Base-by-base conservation (phyloP, 768 basidiomycete genomes). In the Xerocomellus amylosporus region DNA sequence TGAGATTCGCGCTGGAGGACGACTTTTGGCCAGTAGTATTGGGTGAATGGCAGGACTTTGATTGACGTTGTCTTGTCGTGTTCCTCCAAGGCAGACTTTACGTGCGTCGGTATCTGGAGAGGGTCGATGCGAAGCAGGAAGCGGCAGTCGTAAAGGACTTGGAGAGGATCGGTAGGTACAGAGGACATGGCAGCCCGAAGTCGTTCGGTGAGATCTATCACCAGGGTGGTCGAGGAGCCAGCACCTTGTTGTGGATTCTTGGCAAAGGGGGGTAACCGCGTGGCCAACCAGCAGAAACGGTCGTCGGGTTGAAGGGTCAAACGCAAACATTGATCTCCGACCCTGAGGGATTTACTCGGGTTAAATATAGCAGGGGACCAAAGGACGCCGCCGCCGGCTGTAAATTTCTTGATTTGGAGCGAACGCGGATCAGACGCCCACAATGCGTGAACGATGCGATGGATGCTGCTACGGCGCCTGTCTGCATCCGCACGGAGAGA, bases 141-240 rank as follows among this genome's bases (percentile, higher is more conserved):
- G 7, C 89, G 83, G 59, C 76, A 75, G 65, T 91, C 88, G 63
- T 81, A 89, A 28, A 90, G 70, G 13, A 84, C 46, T 22, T 78
- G 71, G 14, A 77, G 37, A 9, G 61, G 38, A 3, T 52, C 19
- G 4, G 59, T 0, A 8, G 58, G 46, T 12, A 5, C 1, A 55
- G 58, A 64, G 62, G 55, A 39, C 39, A 60, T 13, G 64, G 43
- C 49, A 53, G 33, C 48, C 33, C 28, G 31, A 6, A 72, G 62
- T 30, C 13, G 56, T 20, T 69, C 55, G 5, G 82, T 84, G 36
- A 80, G 56, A 53, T 86, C 75, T n/a, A 77, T 58, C 9, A 68
- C 58, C 17, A 80, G 59, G 1, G 65, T 66, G 34, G 72, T 54
- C 0, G 54, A 46, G 14, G 66, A 53, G 19, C 63, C 68, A 8